Percentiles rank a stretch among this genome's conserved stretches.
Conservation (phyloP, 805 yeast genomes). For the Metschnikowia borealis region DNA sequence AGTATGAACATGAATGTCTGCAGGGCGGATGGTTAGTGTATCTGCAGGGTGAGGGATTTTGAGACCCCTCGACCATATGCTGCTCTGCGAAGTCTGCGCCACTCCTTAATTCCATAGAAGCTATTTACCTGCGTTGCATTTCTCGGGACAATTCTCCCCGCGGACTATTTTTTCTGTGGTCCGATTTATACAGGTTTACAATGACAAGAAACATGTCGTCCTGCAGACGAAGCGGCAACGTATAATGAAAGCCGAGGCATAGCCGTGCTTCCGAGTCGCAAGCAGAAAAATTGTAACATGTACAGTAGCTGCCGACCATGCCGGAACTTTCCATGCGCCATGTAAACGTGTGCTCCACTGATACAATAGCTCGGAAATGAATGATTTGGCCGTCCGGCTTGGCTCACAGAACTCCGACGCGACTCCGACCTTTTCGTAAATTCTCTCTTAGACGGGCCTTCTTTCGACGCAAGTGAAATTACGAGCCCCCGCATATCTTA, state of each 20-base stretch:
- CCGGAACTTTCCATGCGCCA: neutral
- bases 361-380: neutral
- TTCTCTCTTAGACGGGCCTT: neutral
- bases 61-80: neutral
- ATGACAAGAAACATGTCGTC: neutral
- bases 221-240: neutral
- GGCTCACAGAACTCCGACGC: neutral
- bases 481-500: neutral
- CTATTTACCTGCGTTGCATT: neutral
- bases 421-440: neutral
- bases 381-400: neutral
- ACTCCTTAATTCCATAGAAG: neutral
- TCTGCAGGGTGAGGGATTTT: constrained; percentile 1
- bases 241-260: neutral
- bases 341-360: neutral
- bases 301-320: neutral
- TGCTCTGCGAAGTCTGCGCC: neutral
- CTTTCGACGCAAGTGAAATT: neutral
- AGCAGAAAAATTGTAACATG: neutral
- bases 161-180: neutral
- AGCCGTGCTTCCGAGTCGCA: constrained; percentile 1
- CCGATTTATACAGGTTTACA: neutral
- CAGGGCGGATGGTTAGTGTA: neutral
- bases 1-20: neutral
- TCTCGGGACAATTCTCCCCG: neutral